Base-by-base conservation (phyloP, 306 rosid genomes). In the Delonix regia region DNA sequence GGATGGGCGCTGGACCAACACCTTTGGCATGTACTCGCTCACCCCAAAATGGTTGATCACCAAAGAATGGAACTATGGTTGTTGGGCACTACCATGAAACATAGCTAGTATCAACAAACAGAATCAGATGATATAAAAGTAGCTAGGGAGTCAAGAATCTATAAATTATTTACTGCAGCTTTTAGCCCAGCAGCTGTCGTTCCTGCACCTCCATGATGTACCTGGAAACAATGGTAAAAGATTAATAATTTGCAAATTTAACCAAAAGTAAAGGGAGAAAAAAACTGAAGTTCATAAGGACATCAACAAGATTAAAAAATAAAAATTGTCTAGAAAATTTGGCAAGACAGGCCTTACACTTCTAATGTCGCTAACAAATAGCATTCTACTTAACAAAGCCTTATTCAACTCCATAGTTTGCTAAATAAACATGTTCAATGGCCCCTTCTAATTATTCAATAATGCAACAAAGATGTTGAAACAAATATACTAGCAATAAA, bases 201-300 rank as follows among this genome's bases (percentile, higher is more conserved):
- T 86, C 99, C 99, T 74, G 99, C 99, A 78, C 99, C 99, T 65
- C 99, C 99, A 68, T 96, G 99, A 88, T 96, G 99, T 81, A 96
- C 97, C 99, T 93, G 87, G 61, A 78, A 71, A 36, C 27, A 76
- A 71, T 25, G 34, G 39, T 16, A 25, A 82, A 80, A 82, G 19
- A 22, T 69, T 79, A 30, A 57, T 60, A 69, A 27, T 51, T 70
- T 76, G 44, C 9, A 42, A 61, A 76, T 8, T 15, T 16, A 60
- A 15, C 67, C 22, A 60, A 60, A 60, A 60, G 42, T n/a, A n/a
- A 18, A 34, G 2, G 2, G 2, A 9, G 18, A 11, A 25, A 5
- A 24, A 15, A 7, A 45, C 24, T 9, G 42, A 62, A 36, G 6
- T 62, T 18, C 38, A 3, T 61, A 28, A 61, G 68, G 3, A 6